Evolutionary conservation across 1,139 yeast genomes (phyloP).

Genomic region (Candida labiduridarum): DNA sequence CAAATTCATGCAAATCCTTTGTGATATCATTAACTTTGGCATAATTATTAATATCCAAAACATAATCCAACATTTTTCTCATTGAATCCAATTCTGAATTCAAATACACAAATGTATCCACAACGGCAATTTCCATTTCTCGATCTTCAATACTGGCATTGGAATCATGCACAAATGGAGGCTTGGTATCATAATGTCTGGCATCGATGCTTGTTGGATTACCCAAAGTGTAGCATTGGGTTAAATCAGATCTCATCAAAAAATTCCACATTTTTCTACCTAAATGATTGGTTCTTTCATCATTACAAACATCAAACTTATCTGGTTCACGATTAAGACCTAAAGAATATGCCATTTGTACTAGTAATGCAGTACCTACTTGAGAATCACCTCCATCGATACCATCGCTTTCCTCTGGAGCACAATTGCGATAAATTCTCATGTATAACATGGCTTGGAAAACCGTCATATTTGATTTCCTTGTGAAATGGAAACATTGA

Average conservation of each 20-base stretch:
- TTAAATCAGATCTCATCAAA: constrained; percentile 27
- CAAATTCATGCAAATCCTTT: constrained; percentile 22
- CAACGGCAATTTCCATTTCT: constrained; percentile 26
- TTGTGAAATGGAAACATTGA: constrained; percentile 50
- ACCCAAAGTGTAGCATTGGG: constrained; percentile 33
- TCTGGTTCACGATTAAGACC: constrained; percentile 51
- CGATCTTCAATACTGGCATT: constrained; percentile 25
- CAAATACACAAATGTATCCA: constrained; percentile 12
- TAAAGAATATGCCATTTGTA: constrained; percentile 45
- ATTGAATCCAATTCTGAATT: constrained; percentile 14
- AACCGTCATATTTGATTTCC: constrained; percentile 52
- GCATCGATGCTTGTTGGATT: constrained; percentile 25
- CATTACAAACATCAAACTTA: constrained; percentile 22
- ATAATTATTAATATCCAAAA: constrained; percentile 25
- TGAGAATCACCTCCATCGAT: constrained; percentile 49
- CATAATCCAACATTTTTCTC: constrained; percentile 18
- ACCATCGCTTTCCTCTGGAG: constrained; percentile 58
- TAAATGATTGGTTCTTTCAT: constrained; percentile 35
- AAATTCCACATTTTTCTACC: constrained; percentile 58
- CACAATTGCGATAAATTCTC: constrained; percentile 40
- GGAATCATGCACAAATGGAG: constrained; percentile 28
- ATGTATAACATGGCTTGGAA: constrained; percentile 48
- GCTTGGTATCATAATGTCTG: constrained; percentile 28
- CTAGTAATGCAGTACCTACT: constrained; percentile 37
- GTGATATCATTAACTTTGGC: constrained; percentile 27